A percentile compares a stretch with the other conserved stretches of the same genome.
These are phyloP conservation scores for Blumeriella jaapii DNA, from an alignment of 2,329 filamentous ascomycete genomes.

Conservation along the genomic window DNA sequence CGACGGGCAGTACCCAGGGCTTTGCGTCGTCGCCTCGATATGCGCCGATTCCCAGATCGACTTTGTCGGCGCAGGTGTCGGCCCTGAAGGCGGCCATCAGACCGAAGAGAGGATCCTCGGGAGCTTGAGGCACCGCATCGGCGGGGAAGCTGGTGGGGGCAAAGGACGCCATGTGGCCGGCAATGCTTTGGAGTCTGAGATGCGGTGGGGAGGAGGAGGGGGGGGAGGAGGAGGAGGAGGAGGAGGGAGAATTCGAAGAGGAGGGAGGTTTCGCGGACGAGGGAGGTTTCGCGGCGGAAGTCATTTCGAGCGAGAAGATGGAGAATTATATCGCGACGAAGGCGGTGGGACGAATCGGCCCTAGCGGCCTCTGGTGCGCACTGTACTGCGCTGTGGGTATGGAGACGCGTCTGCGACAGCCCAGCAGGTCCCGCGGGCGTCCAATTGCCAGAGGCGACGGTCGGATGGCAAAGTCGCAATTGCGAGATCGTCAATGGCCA, in stretches of 20 bases:
- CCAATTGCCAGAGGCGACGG: too few species aligned
- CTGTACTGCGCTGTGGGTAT: too few species aligned
- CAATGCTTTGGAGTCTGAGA: conserved; percentile 47
- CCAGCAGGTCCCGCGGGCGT: too few species aligned
- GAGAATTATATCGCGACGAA: too few species aligned
- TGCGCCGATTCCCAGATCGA: conserved; percentile 85
- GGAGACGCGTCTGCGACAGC: too few species aligned
- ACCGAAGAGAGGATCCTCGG: conserved; percentile 90
- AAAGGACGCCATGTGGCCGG: conserved; percentile 52
- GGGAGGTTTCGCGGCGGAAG: too few species aligned
- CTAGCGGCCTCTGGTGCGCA: too few species aligned
- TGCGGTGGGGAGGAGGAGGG: conserved; percentile 30
- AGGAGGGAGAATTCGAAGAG: conserved; percentile 1
- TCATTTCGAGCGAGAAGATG: too few species aligned
- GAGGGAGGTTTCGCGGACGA: conserved; percentile 8
- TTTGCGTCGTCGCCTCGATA: conserved; percentile 94
- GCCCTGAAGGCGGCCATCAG: conserved; percentile 79
- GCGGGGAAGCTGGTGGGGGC: conserved; percentile 57
- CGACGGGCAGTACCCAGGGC: conserved; percentile 92
- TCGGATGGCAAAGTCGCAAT: too few species aligned
- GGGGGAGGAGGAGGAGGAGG: conserved; percentile 7
- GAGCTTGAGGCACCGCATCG: conserved; percentile 73
- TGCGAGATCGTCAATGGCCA: too few species aligned
- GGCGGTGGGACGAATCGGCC: too few species aligned
- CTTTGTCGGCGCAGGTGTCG: conserved; percentile 67